A percentile compares a stretch with the other conserved stretches of the same genome.
Evolutionary conservation across 78 protist genomes (phyloP).

Genomic region (Neovahlkampfia damariscottae): DNA sequence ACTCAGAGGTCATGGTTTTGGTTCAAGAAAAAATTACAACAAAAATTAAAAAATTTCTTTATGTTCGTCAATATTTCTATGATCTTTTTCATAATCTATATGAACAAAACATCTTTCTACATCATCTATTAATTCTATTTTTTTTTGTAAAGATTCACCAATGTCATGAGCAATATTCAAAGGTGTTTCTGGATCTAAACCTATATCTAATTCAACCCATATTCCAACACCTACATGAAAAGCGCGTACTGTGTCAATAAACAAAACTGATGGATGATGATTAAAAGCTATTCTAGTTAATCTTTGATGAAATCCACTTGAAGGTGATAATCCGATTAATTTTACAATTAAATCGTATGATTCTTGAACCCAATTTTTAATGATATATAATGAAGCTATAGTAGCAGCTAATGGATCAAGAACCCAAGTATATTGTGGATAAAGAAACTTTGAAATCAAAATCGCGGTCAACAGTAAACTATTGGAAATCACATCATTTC

Average conservation of each 20-base stretch:
- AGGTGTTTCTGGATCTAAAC: conserved; percentile 31
- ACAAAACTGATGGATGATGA: conserved; percentile 6
- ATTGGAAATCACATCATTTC: conserved; percentile 64
- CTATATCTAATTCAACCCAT: conserved; percentile 59
- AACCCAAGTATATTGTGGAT: neutral
- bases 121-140: conserved; percentile 33
- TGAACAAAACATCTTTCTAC: conserved; percentile 79
- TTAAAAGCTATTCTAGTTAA: conserved; percentile 40
- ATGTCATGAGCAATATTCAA: conserved; percentile 60
- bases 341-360: conserved; percentile 29
- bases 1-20: no score
- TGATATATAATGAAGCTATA: conserved; percentile 47
- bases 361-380: conserved; percentile 43
- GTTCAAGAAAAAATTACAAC: no score
- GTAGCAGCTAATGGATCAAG: conserved; percentile 71
- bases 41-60: no score
- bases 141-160: conserved; percentile 60
- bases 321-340: conserved; percentile 49
- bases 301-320: conserved; percentile 37
- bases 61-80: conserved; percentile 32
- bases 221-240: conserved; percentile 43
- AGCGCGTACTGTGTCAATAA: conserved; percentile 61
- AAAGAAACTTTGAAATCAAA: conserved; percentile 16
- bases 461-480: conserved; percentile 45
- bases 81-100: conserved; percentile 57